phyloP scores from a whole-genome alignment of 352 stramenopile species.

The Globisporangium lucens region DNA sequence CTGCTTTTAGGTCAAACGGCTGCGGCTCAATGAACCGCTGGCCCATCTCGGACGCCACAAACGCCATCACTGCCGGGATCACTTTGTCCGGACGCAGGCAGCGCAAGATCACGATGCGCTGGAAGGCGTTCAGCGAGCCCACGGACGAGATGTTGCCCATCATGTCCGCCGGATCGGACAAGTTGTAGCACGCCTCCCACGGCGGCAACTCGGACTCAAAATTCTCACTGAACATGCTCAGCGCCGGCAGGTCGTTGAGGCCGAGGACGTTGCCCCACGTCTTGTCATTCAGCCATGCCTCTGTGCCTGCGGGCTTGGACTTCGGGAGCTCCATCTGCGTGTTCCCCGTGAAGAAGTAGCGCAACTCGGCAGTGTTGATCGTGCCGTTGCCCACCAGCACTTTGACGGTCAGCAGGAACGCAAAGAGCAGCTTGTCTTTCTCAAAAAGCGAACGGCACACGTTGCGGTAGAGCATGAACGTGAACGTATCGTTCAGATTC shows the following conservation, averaged over 20 bases:
- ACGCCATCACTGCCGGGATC: constrained; percentile 88
- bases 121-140: constrained; percentile 73
- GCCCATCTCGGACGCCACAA: constrained; percentile 88
- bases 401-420: constrained; percentile 92
- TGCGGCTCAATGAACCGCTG: constrained; percentile 92
- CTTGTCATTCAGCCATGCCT: constrained; percentile 86
- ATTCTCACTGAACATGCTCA: constrained; percentile 46
- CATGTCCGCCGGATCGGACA: constrained; percentile 73
- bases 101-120: constrained; percentile 88
- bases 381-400: constrained; percentile 81
- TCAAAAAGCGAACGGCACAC: constrained; percentile 96
- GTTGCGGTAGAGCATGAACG: constrained; percentile 93
- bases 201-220: constrained; percentile 52
- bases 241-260: constrained; percentile 52
- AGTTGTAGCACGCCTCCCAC: constrained; percentile 84
- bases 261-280: constrained; percentile 88
- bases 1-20: constrained; percentile 91
- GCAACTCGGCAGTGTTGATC: constrained; percentile 79
- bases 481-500: constrained; percentile 95
- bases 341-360: constrained; percentile 92
- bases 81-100: constrained; percentile 93
- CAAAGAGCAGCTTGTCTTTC: constrained; percentile 96
- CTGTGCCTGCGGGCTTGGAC: constrained; percentile 54
- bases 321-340: constrained; percentile 88
- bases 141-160: constrained; percentile 56